Evolutionary conservation across 108 stramenopile species (phyloP).

Genomic region (Epithemia pelagica): DNA sequence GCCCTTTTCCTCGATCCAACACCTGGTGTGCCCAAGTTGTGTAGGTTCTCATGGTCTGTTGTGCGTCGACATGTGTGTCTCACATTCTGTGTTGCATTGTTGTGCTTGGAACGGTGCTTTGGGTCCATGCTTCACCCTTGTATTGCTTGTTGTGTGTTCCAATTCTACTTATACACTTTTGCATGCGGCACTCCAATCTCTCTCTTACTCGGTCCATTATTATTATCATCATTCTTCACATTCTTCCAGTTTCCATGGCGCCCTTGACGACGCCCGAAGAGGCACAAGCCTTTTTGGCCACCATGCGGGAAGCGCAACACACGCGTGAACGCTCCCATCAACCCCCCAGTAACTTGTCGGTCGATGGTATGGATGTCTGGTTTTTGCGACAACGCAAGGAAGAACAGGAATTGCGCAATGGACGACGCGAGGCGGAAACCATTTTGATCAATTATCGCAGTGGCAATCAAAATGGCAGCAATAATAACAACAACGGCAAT

Average conservation of each 20-base stretch:
- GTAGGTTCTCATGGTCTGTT: neutral
- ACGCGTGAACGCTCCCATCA: slow-evolving; percentile 6
- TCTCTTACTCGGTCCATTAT: neutral
- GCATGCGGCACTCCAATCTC: neutral
- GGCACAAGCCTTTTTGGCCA: slow-evolving; percentile 33
- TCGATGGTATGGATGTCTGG: slow-evolving; percentile 43
- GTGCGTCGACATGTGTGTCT: neutral
- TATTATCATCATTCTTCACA: neutral
- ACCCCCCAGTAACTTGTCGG: slow-evolving; percentile 22
- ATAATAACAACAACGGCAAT: neutral
- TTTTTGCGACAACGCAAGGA: slow-evolving; percentile 38
- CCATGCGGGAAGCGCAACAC: slow-evolving; percentile 28
- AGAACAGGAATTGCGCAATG: slow-evolving; percentile 31
- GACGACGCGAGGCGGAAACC: slow-evolving; percentile 42
- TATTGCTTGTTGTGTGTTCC: too few relatives aligned
- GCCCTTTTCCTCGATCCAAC: neutral
- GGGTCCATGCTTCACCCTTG: too few relatives aligned
- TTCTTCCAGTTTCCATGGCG: slow-evolving; percentile 1
- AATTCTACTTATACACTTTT: neutral
- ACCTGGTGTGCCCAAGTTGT: neutral
- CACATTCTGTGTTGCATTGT: neutral
- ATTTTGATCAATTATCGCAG: slow-evolving; percentile 33
- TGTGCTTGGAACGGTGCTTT: too few relatives aligned
- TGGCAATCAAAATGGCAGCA: neutral
- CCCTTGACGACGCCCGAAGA: slow-evolving; percentile 53